phyloP scores from a whole-genome alignment of 345 rosid species.

The Lepidium africanum region DNA sequence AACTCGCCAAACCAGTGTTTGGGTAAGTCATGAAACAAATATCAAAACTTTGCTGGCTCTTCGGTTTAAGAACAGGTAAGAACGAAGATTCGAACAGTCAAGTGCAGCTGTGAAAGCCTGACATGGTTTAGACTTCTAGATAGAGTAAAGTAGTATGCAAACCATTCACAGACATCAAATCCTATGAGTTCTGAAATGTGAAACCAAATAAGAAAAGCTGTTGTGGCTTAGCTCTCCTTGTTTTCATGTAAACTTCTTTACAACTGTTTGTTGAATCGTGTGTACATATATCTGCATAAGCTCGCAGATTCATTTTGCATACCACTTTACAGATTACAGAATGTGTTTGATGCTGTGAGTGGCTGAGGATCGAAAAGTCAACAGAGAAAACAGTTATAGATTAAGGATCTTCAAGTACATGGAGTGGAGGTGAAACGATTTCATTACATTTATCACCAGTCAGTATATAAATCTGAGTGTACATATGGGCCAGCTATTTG shows the following conservation, averaged over 20 bases:
- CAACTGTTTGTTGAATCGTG: not conserved
- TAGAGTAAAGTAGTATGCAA: conserved; percentile 16
- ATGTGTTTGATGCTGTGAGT: not conserved
- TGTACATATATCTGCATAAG: conserved; percentile 14
- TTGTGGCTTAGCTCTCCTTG: not conserved
- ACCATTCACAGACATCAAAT: conserved; percentile 15
- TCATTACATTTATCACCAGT: conserved; percentile 3
- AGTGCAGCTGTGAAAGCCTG: conserved; percentile 9
- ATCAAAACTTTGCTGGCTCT: conserved; percentile 10
- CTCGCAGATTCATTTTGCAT: not conserved
- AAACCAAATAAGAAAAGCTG: conserved; percentile 16
- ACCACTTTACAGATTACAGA: not conserved
- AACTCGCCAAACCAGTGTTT: conserved; percentile 11
- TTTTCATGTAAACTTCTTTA: conserved; percentile 11
- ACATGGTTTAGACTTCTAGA: conserved; percentile 12
- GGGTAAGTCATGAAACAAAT: conserved; percentile 9
- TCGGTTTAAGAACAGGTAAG: conserved; percentile 1
- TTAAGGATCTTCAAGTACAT: not conserved
- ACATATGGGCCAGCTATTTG: not conserved
- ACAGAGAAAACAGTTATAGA: not conserved
- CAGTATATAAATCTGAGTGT: not conserved
- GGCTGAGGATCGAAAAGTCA: not conserved
- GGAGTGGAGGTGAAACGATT: not conserved
- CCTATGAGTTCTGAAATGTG: conserved; percentile 4
- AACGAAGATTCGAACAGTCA: not conserved